Conservation (phyloP, 1,139 yeast species). For the Pneumocystis wakefieldiae region DNA sequence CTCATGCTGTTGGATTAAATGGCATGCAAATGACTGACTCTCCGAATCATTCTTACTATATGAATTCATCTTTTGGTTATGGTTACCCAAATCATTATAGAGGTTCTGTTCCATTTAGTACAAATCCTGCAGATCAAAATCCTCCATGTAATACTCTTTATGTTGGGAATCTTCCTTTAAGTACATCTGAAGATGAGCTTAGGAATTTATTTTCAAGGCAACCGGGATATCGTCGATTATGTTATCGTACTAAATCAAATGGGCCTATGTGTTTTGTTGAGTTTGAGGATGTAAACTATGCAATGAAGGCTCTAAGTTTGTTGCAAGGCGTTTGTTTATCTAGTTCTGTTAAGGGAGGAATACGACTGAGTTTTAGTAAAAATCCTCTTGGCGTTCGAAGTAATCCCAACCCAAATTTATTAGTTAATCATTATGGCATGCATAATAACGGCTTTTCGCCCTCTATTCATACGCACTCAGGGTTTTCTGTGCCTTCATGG, state of each 20-base stretch:
- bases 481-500: neutral
- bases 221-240: constrained; percentile 78
- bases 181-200: constrained; percentile 86
- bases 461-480: neutral
- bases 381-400: constrained; percentile 86
- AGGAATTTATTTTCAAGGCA: constrained; percentile 77
- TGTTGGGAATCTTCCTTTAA: constrained; percentile 94
- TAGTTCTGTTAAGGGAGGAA: constrained; percentile 72
- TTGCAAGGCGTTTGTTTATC: constrained; percentile 71
- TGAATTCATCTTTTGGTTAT: neutral
- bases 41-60: neutral
- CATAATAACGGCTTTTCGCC: neutral
- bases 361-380: constrained; percentile 80
- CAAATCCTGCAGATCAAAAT: constrained; percentile 96
- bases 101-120: neutral
- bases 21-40: neutral
- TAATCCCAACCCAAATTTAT: neutral
- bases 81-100: neutral
- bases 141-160: constrained; percentile 96
- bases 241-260: constrained; percentile 50
- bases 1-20: neutral
- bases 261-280: constrained; percentile 99
- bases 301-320: constrained; percentile 86
- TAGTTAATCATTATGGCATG: neutral
- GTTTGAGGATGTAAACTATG: constrained; percentile 87